Evolutionary conservation across 169 alveolate genomes (phyloP), one percentile per base, ranked within the genome.

Genomic region (Plasmodium vivax): DNA sequence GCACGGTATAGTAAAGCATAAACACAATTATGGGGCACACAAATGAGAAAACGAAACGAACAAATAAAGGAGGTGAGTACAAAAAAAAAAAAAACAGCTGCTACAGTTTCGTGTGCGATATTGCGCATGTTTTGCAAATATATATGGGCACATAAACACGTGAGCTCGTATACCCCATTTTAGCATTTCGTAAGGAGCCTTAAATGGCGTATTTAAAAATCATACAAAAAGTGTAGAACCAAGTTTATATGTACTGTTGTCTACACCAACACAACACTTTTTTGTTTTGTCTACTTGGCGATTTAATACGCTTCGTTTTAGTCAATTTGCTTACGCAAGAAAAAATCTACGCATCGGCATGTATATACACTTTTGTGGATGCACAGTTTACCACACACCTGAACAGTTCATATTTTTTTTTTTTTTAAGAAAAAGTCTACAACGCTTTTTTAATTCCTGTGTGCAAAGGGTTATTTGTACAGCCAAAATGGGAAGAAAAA

Each of bases 331-430:
- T 75, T 72, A 32, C 43, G 23, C 36, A 32, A 43, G 83, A 75
- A 19, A 75, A 75, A 34, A 75, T 75, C 14, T 27, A 75, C 54
- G 19, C 34, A 80, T 23, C 9, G 10, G 30, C 19, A 80, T 80
- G 54, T 58, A 58, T 8, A 58, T 58, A 58, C 6, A 58, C n/a
- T 19, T 16, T 19, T 58, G 32, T 45, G 43, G 45, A 80, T 32
- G 62, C 56, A 85, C 77, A 62, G 23, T 73, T 74, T 30, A 10
- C 74, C 84, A 85, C 93, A 85, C 8, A 34, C 93, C 56, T 73
- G 84, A 85, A 85, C 82, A 85, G 79, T 85, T 23, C 82, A 85
- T 85, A 82, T 82, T 73, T 82, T 56, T 83, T 83, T 83, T 34
- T 83, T 62, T 83, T 83, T 83, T 62, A 62, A 27, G 71, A 81